These are phyloP conservation scores for Aspergillus amoenus DNA, from an alignment of 2,329 filamentous ascomycete species.

Conservation along the genomic window DNA sequence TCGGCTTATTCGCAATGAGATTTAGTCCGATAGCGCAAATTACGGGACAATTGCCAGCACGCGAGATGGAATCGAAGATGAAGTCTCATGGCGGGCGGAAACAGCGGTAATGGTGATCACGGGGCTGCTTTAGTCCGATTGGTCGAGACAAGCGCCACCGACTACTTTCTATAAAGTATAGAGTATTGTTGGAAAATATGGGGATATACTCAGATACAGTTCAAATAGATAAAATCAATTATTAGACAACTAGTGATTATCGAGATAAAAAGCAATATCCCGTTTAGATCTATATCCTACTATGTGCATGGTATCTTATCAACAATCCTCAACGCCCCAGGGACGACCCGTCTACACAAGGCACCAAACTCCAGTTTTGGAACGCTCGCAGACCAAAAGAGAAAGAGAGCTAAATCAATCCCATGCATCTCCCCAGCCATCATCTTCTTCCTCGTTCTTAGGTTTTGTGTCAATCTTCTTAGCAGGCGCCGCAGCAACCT, in stretches of 20 bases:
- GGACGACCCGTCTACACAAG: background rate
- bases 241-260: background rate
- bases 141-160: background rate
- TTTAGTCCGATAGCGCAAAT: background rate
- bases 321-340: background rate
- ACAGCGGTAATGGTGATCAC: conserved; percentile 16
- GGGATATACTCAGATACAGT: background rate
- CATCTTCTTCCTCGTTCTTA: conserved; percentile 42
- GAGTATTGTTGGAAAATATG: background rate
- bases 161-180: background rate
- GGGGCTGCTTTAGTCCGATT: conserved; percentile 16
- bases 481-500: conserved; percentile 46
- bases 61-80: background rate
- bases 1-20: background rate
- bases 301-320: conserved; percentile 10
- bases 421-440: conserved; percentile 52
- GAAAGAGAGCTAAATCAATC: conserved; percentile 30
- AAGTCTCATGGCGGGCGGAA: conserved; percentile 5
- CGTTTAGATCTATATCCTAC: background rate
- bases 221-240: background rate
- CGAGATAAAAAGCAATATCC: background rate
- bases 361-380: background rate
- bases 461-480: conserved; percentile 73
- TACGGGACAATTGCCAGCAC: background rate
- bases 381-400: background rate